phyloP scores from a whole-genome alignment of 2,329 filamentous ascomycete species.

The Colletotrichum zoysiae region DNA sequence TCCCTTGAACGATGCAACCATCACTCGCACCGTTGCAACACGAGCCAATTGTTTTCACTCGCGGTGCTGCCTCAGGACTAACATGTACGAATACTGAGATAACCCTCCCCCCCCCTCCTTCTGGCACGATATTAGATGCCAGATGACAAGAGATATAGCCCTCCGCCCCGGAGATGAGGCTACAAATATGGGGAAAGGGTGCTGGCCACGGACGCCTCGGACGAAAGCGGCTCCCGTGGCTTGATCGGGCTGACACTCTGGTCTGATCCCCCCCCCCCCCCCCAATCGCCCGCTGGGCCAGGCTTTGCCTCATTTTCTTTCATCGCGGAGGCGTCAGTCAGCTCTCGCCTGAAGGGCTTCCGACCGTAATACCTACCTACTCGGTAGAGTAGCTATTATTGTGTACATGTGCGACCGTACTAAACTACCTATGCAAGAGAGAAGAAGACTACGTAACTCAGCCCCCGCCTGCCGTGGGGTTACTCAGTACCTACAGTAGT shows the following conservation, averaged over 20 bases:
- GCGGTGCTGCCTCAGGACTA: neutral
- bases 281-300: neutral
- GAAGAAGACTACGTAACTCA: too few species aligned
- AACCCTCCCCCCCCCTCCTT: too few species aligned
- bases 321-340: neutral
- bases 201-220: slow-evolving; percentile 30
- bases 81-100: too few species aligned
- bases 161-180: slow-evolving; percentile 36
- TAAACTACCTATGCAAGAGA: too few species aligned
- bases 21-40: slow-evolving; percentile 5
- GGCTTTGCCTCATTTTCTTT: neutral
- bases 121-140: slow-evolving; percentile 1
- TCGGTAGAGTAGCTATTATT: too few species aligned
- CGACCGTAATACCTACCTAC: too few species aligned
- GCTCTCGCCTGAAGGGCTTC: neutral
- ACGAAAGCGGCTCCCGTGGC: slow-evolving; percentile 30
- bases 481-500: too few species aligned
- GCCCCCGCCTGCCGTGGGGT: neutral
- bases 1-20: slow-evolving; percentile 4
- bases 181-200: slow-evolving; percentile 10
- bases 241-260: slow-evolving; percentile 14
- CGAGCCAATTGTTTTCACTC: slow-evolving; percentile 4
- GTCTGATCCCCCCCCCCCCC: neutral
- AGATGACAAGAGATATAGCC: slow-evolving; percentile 12
- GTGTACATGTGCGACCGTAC: too few species aligned